Evolutionary conservation across 2,329 filamentous ascomycete species (phyloP).

Genomic region (Biscogniauxia mediterranea): DNA sequence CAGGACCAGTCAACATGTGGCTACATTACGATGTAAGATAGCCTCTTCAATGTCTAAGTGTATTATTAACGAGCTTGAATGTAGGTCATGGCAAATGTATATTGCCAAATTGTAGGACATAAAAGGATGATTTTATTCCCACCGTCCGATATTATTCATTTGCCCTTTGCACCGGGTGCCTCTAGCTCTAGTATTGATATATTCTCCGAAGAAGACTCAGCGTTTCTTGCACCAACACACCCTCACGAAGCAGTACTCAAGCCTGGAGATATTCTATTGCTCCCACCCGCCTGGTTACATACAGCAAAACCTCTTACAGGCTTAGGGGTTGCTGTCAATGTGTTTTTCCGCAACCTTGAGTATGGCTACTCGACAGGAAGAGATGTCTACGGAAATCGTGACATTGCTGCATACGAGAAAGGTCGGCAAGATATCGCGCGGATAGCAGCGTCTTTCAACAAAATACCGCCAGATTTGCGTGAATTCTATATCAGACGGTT

Average conservation of each 20-base stretch:
- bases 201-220: slow-evolving; percentile 50
- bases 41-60: neutral
- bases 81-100: slow-evolving; percentile 81
- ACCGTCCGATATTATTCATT: slow-evolving; percentile 66
- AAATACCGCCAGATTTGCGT: slow-evolving; percentile 63
- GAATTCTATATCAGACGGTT: slow-evolving; percentile 74
- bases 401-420: slow-evolving; percentile 81
- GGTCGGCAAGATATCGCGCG: slow-evolving; percentile 69
- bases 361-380: slow-evolving; percentile 68
- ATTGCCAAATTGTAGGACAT: slow-evolving; percentile 73
- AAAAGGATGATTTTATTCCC: slow-evolving; percentile 78
- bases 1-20: slow-evolving; percentile 82
- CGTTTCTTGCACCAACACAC: slow-evolving; percentile 47
- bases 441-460: slow-evolving; percentile 63
- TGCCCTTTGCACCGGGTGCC: slow-evolving; percentile 72
- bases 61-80: neutral
- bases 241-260: slow-evolving; percentile 65
- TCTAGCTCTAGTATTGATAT: slow-evolving; percentile 79
- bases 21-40: slow-evolving; percentile 75
- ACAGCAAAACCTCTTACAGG: slow-evolving; percentile 60
- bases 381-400: slow-evolving; percentile 86
- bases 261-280: slow-evolving; percentile 74
- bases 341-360: slow-evolving; percentile 77
- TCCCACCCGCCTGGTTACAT: slow-evolving; percentile 84
- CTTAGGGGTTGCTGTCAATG: slow-evolving; percentile 78